Base-by-base conservation (phyloP, 2,329 filamentous ascomycete species). In the Geosmithia morbida region DNA sequence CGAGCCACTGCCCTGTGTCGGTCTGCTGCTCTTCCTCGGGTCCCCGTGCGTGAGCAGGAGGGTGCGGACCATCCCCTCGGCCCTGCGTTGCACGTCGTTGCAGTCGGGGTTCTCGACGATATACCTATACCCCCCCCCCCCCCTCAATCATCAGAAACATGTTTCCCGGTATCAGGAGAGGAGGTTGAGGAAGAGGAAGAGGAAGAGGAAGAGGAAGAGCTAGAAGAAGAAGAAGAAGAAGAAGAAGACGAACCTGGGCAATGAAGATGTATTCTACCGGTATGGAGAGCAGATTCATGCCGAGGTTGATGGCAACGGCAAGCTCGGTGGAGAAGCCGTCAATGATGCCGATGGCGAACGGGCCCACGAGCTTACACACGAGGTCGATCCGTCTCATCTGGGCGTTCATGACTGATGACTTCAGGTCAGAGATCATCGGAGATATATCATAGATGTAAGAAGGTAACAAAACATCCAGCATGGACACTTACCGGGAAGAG, bases 341-440 rank as follows among this genome's bases (percentile, higher is more conserved):
- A 0, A 79, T 52, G 1, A 77, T 54, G 2, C 74, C 69, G 30
- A 81, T 72, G n/a, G 66, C 62, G 2, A 81, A 61, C 0, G 77
- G 77, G 0, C 71, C 75, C 2, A 75, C 48, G 1, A 81, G 64
- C 53, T 81, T 81, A 61, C 76, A 79, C 16, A 74, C 57, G 5
- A 81, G 63, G 49, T 81, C 77, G 43, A 81, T 79, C 4, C 77
- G 69, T n/a, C 77, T 69, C 71, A 81, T 79, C n/a, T 66, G 65
- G 2, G 75, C 69, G 55, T 80, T 81, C 22, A 79, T 57, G 7
- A 61, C 66, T 61, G 50, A 39, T n/a, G n/a, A n/a, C n/a, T 29
- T 55, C 7, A n/a, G 51, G n/a, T 51, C 17, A 48, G 40, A 37
- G 41, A 55, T 5, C 52, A 48, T 40, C 8, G 18, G 5, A 13